Percentiles rank a stretch among this genome's conserved stretches.
Conservation (phyloP, 441 rosid genomes). For the Erysimum pusillum region DNA sequence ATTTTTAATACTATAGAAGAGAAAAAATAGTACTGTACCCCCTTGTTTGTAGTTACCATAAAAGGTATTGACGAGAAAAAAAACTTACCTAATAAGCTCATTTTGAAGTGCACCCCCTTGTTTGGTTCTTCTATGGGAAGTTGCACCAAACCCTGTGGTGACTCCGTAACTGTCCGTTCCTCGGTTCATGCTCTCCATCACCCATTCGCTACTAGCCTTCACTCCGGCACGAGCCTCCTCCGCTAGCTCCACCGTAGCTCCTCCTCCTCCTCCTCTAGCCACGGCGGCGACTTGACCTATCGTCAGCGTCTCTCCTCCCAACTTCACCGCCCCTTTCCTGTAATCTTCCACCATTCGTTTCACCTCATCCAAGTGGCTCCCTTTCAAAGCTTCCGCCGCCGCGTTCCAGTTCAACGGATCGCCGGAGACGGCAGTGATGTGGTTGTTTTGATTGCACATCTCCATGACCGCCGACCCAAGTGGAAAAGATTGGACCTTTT, state of each 20-base stretch:
- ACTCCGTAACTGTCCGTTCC: constrained; percentile 70
- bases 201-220: constrained; percentile 67
- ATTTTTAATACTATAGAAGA: background rate
- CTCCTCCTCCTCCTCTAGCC: constrained; percentile 46
- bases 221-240: constrained; percentile 60
- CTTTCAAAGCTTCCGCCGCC: constrained; percentile 56
- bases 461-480: constrained; percentile 31
- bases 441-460: constrained; percentile 33
- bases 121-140: constrained; percentile 68
- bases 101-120: constrained; percentile 64
- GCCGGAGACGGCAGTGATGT: constrained; percentile 20
- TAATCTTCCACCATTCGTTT: constrained; percentile 58
- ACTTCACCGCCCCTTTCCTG: constrained; percentile 43
- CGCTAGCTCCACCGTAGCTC: constrained; percentile 54
- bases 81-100: constrained; percentile 64
- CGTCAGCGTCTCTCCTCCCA: constrained; percentile 63
- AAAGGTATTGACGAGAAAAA: background rate
- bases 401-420: constrained; percentile 63
- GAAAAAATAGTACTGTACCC: background rate
- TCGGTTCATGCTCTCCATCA: constrained; percentile 58
- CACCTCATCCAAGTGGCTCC: constrained; percentile 66
- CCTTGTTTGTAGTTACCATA: background rate
- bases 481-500: too few species aligned
- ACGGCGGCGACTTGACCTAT: constrained; percentile 67
- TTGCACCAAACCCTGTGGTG: constrained; percentile 72